Conservation (phyloP, 2,329 filamentous ascomycete genomes). For the Aspergillus texensis region DNA sequence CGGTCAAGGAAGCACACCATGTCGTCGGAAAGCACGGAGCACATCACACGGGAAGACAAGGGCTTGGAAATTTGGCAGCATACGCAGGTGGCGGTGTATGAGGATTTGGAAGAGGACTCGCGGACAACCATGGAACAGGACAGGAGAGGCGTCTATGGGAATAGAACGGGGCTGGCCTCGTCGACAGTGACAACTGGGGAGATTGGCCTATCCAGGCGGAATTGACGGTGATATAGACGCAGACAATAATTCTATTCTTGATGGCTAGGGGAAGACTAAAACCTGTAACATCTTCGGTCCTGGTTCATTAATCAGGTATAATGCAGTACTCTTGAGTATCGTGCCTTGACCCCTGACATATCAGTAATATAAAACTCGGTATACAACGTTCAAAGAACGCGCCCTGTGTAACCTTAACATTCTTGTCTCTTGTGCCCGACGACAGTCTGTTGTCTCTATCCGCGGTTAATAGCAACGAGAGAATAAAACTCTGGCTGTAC, state of each 20-base stretch:
- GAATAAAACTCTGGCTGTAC: accelerated
- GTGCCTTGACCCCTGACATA: no score
- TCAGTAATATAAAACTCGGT: no score
- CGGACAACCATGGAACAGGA: background rate
- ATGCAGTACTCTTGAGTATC: no score
- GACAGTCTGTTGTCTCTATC: no score
- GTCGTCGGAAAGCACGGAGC: background rate
- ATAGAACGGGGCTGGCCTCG: background rate
- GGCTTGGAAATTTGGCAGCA: background rate
- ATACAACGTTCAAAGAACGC: no score
- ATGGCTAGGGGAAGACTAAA: no score
- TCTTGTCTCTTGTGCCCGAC: no score
- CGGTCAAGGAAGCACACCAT: background rate
- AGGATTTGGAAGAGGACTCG: background rate
- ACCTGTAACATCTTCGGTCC: no score
- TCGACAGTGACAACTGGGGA: background rate
- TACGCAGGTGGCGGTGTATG: background rate
- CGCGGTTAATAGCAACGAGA: no score
- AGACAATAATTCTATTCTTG: no score
- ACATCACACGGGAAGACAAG: background rate
- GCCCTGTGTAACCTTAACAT: no score
- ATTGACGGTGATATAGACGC: background rate
- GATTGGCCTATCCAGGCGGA: background rate
- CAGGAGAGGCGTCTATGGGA: background rate
- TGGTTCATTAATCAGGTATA: no score